These are phyloP conservation scores for Globisporangium takayamanum DNA, from an alignment of 352 stramenopile species.

Conservation along the genomic window DNA sequence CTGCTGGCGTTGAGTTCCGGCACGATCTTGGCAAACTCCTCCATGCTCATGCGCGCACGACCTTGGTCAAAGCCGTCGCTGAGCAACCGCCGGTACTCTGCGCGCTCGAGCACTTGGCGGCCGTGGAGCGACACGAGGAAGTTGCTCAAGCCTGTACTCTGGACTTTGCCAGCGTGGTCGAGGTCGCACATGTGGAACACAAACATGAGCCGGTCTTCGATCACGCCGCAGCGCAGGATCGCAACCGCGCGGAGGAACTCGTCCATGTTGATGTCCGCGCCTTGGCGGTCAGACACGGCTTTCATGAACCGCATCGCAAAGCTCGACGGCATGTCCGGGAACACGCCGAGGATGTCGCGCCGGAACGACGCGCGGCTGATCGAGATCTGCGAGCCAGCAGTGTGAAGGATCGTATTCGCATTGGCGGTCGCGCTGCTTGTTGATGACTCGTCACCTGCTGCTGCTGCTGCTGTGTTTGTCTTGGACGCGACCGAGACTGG, in stretches of 20 bases:
- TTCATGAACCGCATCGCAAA: conserved; percentile 89
- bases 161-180: conserved; percentile 79
- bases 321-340: conserved; percentile 84
- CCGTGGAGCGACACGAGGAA: conserved; percentile 80
- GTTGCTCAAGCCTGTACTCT: conserved; percentile 82
- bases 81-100: conserved; percentile 66
- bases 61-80: conserved; percentile 82
- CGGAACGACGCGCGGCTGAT: conserved; percentile 81
- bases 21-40: conserved; percentile 68
- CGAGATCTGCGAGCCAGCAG: conserved; percentile 69
- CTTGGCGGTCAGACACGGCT: conserved; percentile 74
- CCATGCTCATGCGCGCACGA: conserved; percentile 58
- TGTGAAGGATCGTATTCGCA: conserved; percentile 49
- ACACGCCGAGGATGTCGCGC: conserved; percentile 82
- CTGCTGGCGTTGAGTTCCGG: conserved; percentile 40
- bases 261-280: conserved; percentile 85
- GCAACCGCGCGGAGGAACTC: conserved; percentile 79
- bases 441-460: neutral
- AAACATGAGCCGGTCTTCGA: conserved; percentile 74
- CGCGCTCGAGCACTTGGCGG: conserved; percentile 62
- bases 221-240: conserved; percentile 62
- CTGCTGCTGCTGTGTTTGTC: conserved; percentile 9
- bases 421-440: conserved; percentile 13
- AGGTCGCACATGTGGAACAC: conserved; percentile 88
- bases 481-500: conserved; percentile 21